These are phyloP conservation scores for Linderniella brevidens DNA, from an alignment of 257 asterid species.

Conservation along the genomic window DNA sequence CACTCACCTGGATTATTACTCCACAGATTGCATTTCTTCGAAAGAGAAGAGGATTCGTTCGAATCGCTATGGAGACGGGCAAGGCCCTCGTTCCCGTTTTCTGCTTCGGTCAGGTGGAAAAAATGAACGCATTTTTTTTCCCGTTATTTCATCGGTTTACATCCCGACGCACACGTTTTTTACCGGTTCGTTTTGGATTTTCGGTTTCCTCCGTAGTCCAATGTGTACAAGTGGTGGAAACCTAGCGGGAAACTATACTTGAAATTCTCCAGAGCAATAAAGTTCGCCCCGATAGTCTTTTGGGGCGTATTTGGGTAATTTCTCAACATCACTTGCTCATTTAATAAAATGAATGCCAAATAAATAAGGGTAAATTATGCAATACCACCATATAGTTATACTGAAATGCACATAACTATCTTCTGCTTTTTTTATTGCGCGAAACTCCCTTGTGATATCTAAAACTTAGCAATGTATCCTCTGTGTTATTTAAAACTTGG, in stretches of 20 bases:
- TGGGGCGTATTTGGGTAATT: conserved; percentile 85
- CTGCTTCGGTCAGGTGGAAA: conserved; percentile 89
- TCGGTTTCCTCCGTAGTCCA: conserved; percentile 38
- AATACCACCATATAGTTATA: too few species aligned
- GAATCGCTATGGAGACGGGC: conserved; percentile 76
- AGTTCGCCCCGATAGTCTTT: conserved; percentile 67
- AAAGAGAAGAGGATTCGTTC: conserved; percentile 72
- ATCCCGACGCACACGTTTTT: too few species aligned
- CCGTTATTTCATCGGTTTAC: conserved; percentile 1
- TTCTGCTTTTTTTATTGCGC: too few species aligned
- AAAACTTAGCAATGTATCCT: too few species aligned
- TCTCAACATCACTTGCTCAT: conserved; percentile 6
- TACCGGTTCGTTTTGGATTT: neutral
- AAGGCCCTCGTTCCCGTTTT: conserved; percentile 95
- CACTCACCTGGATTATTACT: conserved; percentile 10
- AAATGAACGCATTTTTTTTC: too few species aligned
- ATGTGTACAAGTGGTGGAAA: conserved; percentile 87
- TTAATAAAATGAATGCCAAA: conserved; percentile 1
- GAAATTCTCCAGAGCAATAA: conserved; percentile 62
- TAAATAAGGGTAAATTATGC: conserved; percentile 4
- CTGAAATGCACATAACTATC: too few species aligned
- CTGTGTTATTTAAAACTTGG: too few species aligned
- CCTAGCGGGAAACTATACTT: conserved; percentile 51
- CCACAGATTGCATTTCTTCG: conserved; percentile 51
- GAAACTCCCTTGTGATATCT: too few species aligned